A percentile compares a stretch with the other conserved stretches of the same genome.
phyloP scores from a whole-genome alignment of 2,329 filamentous ascomycete genomes.

The Diaporthe aspalathi region DNA sequence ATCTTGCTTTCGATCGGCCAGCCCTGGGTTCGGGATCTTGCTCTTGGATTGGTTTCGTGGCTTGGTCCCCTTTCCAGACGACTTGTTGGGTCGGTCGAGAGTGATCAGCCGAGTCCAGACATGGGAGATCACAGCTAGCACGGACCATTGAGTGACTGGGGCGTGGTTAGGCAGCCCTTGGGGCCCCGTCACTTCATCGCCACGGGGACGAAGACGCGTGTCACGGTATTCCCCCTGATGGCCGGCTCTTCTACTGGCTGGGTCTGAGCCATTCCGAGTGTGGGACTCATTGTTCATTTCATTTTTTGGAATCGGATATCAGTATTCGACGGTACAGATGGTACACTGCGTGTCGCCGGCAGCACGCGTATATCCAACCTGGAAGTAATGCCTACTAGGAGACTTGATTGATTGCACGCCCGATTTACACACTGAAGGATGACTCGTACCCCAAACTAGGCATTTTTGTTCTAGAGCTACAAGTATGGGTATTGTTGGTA shows the following conservation, averaged over 20 bases:
- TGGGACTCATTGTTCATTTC: background rate
- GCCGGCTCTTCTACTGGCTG: background rate
- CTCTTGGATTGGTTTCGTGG: background rate
- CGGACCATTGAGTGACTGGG: slow-evolving; percentile 20
- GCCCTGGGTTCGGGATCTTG: too few species aligned
- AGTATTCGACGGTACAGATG: too few species aligned
- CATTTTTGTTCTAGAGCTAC: too few species aligned
- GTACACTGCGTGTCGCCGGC: too few species aligned
- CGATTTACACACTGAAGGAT: too few species aligned
- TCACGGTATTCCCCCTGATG: too few species aligned
- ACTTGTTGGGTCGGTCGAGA: background rate
- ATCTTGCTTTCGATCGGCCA: background rate
- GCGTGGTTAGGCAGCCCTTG: background rate
- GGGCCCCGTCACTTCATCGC: background rate
- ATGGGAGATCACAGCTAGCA: slow-evolving; percentile 9
- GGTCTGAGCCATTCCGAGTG: background rate
- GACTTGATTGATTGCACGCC: too few species aligned
- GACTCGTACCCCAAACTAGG: too few species aligned
- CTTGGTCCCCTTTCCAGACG: background rate
- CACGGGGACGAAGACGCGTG: background rate
- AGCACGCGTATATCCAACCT: too few species aligned
- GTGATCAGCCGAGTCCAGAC: background rate
- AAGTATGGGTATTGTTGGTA: too few species aligned
- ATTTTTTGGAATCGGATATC: background rate
- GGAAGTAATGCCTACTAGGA: too few species aligned